These are phyloP conservation scores for Penicillium verhagenii DNA, from an alignment of 495 filamentous ascomycete species.

Conservation along the genomic window DNA sequence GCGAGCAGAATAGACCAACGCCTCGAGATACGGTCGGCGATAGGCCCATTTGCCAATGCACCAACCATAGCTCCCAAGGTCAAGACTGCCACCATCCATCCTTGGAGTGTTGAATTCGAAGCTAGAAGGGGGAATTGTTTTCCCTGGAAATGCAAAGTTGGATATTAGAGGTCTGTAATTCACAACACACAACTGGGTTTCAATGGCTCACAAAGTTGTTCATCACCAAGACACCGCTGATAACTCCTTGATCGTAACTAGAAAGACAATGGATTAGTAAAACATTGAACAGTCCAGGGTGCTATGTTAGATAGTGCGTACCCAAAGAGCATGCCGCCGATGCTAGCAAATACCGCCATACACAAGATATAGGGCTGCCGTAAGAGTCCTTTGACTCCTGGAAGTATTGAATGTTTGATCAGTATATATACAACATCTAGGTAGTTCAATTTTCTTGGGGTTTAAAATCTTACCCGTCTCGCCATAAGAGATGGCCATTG, in stretches of 20 bases:
- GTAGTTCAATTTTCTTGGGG: too few relatives aligned
- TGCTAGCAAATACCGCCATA: slow-evolving; percentile 3
- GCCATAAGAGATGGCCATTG: background rate
- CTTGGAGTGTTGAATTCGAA: slow-evolving; percentile 20
- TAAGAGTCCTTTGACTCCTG: background rate
- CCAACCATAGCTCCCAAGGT: slow-evolving; percentile 67
- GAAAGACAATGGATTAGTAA: background rate
- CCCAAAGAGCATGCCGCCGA: slow-evolving; percentile 6
- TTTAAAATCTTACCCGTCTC: background rate
- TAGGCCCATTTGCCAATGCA: slow-evolving; percentile 63
- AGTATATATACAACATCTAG: too few relatives aligned
- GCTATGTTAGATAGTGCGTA: background rate
- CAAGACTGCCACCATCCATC: slow-evolving; percentile 70
- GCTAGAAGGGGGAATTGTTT: slow-evolving; percentile 4
- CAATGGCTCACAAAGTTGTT: slow-evolving; percentile 3
- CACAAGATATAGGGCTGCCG: slow-evolving; percentile 3
- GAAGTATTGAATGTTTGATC: background rate
- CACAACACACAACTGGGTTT: too few relatives aligned
- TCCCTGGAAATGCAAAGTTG: background rate
- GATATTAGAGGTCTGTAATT: too few relatives aligned
- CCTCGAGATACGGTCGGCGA: slow-evolving; percentile 65
- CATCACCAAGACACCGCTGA: slow-evolving; percentile 8
- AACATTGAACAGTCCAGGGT: background rate
- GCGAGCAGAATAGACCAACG: slow-evolving; percentile 69
- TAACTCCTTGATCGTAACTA: slow-evolving; percentile 3